Conservation (phyloP, 495 filamentous ascomycete genomes). For the Xylaria scruposa region DNA sequence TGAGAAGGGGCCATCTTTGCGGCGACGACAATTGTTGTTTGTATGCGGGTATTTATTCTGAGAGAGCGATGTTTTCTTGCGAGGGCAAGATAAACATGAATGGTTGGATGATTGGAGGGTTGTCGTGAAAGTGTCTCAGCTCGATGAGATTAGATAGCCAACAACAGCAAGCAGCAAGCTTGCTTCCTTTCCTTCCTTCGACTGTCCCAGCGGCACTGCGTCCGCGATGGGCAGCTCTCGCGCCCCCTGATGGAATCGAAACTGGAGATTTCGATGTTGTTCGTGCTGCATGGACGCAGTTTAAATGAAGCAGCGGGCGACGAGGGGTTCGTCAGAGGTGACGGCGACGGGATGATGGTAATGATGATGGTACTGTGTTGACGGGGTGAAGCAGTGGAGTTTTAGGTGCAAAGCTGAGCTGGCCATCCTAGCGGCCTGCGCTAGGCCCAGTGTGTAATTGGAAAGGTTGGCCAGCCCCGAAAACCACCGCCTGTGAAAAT, state of each 20-base stretch:
- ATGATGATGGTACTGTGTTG: constrained; percentile 5
- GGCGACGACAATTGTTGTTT: background rate
- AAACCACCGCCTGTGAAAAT: constrained; percentile 11
- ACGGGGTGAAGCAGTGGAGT: constrained; percentile 16
- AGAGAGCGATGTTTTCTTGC: background rate
- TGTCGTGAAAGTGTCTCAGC: background rate
- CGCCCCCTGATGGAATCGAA: constrained; percentile 1
- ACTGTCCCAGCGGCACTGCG: constrained; percentile 19
- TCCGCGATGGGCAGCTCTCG: constrained; percentile 19
- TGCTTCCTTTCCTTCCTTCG: background rate
- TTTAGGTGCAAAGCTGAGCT: constrained; percentile 14
- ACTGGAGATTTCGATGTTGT: background rate
- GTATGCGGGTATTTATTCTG: background rate
- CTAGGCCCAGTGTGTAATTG: constrained; percentile 26
- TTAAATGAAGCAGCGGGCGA: background rate
- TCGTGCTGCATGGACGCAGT: background rate
- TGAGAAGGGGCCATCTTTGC: constrained; percentile 31
- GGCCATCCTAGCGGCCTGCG: constrained; percentile 25
- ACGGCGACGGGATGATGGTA: background rate
- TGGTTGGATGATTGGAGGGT: background rate
- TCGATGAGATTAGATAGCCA: background rate
- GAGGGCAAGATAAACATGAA: background rate
- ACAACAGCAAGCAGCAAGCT: constrained; percentile 1
- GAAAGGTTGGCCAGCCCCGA: constrained; percentile 35
- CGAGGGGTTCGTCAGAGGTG: constrained; percentile 3